phyloP scores from a whole-genome alignment of 2,329 filamentous ascomycete species.

The Paecilomyces fulvus region DNA sequence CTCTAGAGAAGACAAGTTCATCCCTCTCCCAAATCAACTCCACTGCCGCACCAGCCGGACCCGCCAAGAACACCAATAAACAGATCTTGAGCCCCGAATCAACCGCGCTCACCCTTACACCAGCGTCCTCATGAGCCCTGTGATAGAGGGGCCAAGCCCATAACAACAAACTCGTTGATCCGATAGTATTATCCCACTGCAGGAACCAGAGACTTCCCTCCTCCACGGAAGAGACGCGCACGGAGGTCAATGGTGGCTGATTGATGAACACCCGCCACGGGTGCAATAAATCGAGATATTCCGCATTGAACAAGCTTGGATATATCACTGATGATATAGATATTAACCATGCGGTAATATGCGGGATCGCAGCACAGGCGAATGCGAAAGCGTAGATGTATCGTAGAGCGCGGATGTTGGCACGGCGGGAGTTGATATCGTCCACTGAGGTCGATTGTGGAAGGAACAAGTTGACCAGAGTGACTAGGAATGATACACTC shows the following conservation, averaged over 20 bases:
- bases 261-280: slow-evolving; percentile 33
- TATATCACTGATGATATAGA: slow-evolving; percentile 30
- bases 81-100: slow-evolving; percentile 26
- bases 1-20: slow-evolving; percentile 28
- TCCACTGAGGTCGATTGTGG: slow-evolving; percentile 16
- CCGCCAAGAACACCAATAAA: slow-evolving; percentile 28
- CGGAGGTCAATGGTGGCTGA: slow-evolving; percentile 21
- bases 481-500: slow-evolving; percentile 36
- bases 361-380: slow-evolving; percentile 28
- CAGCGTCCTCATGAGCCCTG: slow-evolving; percentile 18
- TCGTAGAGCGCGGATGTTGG: slow-evolving; percentile 25
- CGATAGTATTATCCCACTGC: slow-evolving; percentile 43
- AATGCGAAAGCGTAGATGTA: slow-evolving; percentile 36
- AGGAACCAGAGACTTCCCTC: slow-evolving; percentile 39
- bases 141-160: slow-evolving; percentile 37
- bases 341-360: slow-evolving; percentile 38
- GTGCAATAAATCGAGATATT: slow-evolving; percentile 26
- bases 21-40: slow-evolving; percentile 45
- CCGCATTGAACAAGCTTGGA: slow-evolving; percentile 26
- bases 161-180: slow-evolving; percentile 33
- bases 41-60: slow-evolving; percentile 38
- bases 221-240: slow-evolving; percentile 25
- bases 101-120: slow-evolving; percentile 16
- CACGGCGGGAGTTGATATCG: slow-evolving; percentile 12
- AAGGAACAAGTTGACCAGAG: slow-evolving; percentile 17